Evolutionary conservation across 192 early-diverging fungal genomes (phyloP).

Genomic region (Entomortierella beljakovae): DNA sequence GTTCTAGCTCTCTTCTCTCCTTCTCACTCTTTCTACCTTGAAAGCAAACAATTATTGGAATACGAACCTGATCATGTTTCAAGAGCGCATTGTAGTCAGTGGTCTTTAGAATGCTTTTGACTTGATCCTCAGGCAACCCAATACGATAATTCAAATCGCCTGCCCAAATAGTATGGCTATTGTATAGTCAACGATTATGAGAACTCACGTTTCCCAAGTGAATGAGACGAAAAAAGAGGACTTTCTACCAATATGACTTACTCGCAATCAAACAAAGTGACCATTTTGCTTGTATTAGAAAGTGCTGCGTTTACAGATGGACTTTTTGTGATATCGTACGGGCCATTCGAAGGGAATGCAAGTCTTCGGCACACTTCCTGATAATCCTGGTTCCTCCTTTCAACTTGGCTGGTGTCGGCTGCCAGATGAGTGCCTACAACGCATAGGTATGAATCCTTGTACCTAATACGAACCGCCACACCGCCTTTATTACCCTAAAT

Average conservation of each 20-base stretch:
- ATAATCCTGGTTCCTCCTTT: slow-evolving; percentile 91
- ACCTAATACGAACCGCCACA: slow-evolving; percentile 81
- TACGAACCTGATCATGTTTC: slow-evolving; percentile 81
- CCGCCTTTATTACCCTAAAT: slow-evolving; percentile 96
- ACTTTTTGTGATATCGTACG: slow-evolving; percentile 49
- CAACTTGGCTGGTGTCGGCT: slow-evolving; percentile 80
- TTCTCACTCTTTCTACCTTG: no score
- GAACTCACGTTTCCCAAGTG: background rate
- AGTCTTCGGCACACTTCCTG: slow-evolving; percentile 83
- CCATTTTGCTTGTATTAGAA: slow-evolving; percentile 18
- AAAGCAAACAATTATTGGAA: slow-evolving; percentile 1
- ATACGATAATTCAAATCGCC: slow-evolving; percentile 98
- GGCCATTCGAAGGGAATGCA: slow-evolving; percentile 59
- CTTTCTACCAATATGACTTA: slow-evolving; percentile 31
- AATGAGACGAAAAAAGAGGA: background rate
- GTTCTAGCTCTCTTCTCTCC: no score
- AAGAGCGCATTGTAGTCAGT: slow-evolving; percentile 74
- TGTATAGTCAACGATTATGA: background rate
- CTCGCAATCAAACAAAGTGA: slow-evolving; percentile 77
- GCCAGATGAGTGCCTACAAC: slow-evolving; percentile 95
- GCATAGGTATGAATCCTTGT: slow-evolving; percentile 83
- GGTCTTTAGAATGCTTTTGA: slow-evolving; percentile 65
- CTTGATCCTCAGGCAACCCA: slow-evolving; percentile 66
- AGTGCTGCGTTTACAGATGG: slow-evolving; percentile 32
- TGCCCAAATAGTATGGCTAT: slow-evolving; percentile 86